A percentile compares a stretch with the other conserved stretches of the same genome.
Conservation (phyloP, 2,329 filamentous ascomycete species). For the Talaromyces sp. region DNA sequence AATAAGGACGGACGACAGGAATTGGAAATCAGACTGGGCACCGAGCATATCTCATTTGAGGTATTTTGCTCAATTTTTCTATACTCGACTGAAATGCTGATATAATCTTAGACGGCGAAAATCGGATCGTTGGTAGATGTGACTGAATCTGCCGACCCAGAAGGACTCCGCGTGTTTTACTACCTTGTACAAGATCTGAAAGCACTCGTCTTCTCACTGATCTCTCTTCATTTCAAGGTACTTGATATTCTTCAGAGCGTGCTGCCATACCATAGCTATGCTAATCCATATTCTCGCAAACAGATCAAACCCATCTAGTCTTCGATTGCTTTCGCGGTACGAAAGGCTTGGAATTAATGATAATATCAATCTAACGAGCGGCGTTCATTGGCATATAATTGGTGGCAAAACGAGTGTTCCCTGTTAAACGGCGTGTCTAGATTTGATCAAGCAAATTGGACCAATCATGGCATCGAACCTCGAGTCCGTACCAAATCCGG, state of each 20-base stretch:
- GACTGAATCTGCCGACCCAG: constrained; percentile 90
- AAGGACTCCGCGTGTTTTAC: constrained; percentile 95
- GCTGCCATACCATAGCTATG: neutral
- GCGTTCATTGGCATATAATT: constrained; percentile 10
- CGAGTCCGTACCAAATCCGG: constrained; percentile 1
- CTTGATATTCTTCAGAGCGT: constrained; percentile 12
- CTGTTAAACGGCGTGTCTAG: neutral
- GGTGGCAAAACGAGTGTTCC: neutral
- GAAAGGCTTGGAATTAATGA: neutral
- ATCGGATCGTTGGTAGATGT: constrained; percentile 97
- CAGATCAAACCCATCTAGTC: constrained; percentile 53
- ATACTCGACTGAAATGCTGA: neutral
- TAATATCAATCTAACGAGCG: constrained; percentile 6
- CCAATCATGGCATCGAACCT: constrained; percentile 2
- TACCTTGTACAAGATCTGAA: constrained; percentile 97
- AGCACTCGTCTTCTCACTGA: constrained; percentile 92
- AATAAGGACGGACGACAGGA: constrained; percentile 98
- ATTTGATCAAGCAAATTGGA: neutral
- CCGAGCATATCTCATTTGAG: constrained; percentile 97
- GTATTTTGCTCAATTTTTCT: constrained; percentile 42
- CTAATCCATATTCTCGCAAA: constrained; percentile 7
- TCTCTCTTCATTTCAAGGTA: constrained; percentile 94
- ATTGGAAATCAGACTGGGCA: constrained; percentile 87
- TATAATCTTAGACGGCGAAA: constrained; percentile 73
- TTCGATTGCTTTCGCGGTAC: neutral